A percentile compares a stretch with the other conserved stretches of the same genome.
Conservation (phyloP, 345 rosid species). For the Populus davidiana region DNA sequence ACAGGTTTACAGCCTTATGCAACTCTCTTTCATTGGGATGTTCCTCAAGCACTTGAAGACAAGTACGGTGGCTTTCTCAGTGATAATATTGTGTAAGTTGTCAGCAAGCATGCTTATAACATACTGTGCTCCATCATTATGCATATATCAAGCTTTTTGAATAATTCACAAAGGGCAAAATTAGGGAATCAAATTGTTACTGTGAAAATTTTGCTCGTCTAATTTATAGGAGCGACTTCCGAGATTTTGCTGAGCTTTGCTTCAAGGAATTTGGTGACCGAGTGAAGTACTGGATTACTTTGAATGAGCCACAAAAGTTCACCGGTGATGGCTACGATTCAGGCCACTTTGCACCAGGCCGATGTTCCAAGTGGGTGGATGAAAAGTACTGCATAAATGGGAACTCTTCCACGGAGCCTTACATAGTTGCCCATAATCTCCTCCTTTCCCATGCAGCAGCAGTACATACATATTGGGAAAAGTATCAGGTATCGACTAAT, state of each 20-base stretch:
- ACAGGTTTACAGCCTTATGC: conserved; percentile 4
- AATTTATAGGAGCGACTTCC: conserved; percentile 1
- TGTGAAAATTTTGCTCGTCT: too few species aligned
- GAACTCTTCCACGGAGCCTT: too few species aligned
- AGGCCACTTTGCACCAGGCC: conserved; percentile 34
- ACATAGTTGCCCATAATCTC: too few species aligned
- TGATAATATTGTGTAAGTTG: background rate
- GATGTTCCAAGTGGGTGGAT: background rate
- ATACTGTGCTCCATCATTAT: too few species aligned
- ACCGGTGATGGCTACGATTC: conserved; percentile 23
- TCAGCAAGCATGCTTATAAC: too few species aligned
- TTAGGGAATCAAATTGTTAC: too few species aligned
- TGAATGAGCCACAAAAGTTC: conserved; percentile 1
- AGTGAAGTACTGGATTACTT: conserved; percentile 8
- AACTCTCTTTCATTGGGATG: background rate
- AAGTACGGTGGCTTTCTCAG: conserved; percentile 1
- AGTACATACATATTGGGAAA: conserved; percentile 14
- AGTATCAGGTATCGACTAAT: background rate
- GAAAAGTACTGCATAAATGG: too few species aligned
- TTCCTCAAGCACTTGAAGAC: background rate
- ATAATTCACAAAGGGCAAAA: too few species aligned
- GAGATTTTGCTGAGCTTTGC: background rate
- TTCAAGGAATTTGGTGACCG: conserved; percentile 4
- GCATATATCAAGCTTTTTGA: too few species aligned
- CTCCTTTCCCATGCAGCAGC: conserved; percentile 9